Evolutionary conservation across 768 basidiomycete genomes (phyloP).

Genomic region (Pleurotus ostreatus): DNA sequence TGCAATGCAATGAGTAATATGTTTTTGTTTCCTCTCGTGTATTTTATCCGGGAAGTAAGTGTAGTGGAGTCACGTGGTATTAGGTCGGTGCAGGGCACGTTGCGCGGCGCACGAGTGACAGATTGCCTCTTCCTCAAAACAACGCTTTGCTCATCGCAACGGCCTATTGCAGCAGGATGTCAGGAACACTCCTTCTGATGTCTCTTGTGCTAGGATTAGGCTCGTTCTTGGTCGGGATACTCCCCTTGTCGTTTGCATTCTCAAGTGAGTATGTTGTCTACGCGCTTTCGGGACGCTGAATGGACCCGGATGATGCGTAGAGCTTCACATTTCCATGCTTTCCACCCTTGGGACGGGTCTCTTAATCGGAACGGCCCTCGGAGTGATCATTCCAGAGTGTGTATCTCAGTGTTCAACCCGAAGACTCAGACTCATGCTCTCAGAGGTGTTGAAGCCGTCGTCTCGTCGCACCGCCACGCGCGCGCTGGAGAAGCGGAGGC

Average conservation of each 20-base stretch:
- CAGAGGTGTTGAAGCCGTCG: conserved; percentile 72
- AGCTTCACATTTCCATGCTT: conserved; percentile 37
- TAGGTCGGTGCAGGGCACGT: no score
- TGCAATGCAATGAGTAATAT: no score
- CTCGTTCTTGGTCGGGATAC: conserved; percentile 67
- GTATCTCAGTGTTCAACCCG: conserved; percentile 25
- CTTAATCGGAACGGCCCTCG: conserved; percentile 84
- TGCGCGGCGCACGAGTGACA: no score
- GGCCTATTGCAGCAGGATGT: background rate
- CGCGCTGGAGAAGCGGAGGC: conserved; percentile 14
- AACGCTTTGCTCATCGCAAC: no score
- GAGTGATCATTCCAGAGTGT: conserved; percentile 92
- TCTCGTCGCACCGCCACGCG: conserved; percentile 22
- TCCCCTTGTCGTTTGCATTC: conserved; percentile 72
- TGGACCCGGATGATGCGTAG: conserved; percentile 22
- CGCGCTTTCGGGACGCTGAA: conserved; percentile 8
- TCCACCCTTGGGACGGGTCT: conserved; percentile 73
- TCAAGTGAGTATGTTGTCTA: conserved; percentile 47
- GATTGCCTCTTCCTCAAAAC: no score
- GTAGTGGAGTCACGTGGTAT: no score
- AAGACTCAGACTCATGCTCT: background rate
- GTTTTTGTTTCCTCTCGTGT: no score
- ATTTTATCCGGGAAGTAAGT: no score
- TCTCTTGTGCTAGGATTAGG: conserved; percentile 54
- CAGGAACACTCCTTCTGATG: conserved; percentile 45